Evolutionary conservation across 257 asterid genomes (phyloP).

Genomic region (Thymus mandschuricus): DNA sequence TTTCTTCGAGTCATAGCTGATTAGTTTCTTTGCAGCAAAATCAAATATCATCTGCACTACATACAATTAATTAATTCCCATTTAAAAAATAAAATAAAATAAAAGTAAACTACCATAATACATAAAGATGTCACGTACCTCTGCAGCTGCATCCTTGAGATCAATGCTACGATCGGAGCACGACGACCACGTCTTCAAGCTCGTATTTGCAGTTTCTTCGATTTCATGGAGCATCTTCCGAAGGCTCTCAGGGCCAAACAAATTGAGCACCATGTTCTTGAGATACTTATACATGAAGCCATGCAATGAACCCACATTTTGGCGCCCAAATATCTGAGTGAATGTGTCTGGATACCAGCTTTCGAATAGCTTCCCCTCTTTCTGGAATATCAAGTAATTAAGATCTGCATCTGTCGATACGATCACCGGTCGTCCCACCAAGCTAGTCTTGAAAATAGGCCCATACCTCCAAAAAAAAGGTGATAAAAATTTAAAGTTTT

Average conservation of each 20-base stretch:
- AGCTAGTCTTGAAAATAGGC: conserved; percentile 66
- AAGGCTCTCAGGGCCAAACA: conserved; percentile 75
- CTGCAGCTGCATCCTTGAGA: conserved; percentile 70
- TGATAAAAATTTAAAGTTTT: too few species aligned
- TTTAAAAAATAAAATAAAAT: neutral
- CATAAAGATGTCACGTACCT: conserved; percentile 23
- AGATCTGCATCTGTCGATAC: conserved; percentile 84
- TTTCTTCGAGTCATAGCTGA: conserved; percentile 59
- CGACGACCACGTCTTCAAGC: too few species aligned
- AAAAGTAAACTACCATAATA: neutral
- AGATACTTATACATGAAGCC: conserved; percentile 85
- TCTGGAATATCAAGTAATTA: conserved; percentile 68
- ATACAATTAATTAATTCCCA: neutral
- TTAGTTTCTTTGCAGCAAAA: conserved; percentile 80
- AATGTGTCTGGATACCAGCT: conserved; percentile 89
- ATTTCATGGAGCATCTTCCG: conserved; percentile 75
- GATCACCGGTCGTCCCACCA: conserved; percentile 72
- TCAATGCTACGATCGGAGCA: conserved; percentile 46
- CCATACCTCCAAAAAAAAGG: conserved; percentile 54
- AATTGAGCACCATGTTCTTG: conserved; percentile 71
- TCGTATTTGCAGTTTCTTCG: conserved; percentile 39
- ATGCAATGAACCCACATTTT: conserved; percentile 72
- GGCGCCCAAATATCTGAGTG: conserved; percentile 70
- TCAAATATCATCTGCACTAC: conserved; percentile 84
- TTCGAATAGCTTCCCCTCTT: conserved; percentile 73